phyloP scores from a whole-genome alignment of 2,329 filamentous ascomycete species.

The Torrubiellomyces zombiae region DNA sequence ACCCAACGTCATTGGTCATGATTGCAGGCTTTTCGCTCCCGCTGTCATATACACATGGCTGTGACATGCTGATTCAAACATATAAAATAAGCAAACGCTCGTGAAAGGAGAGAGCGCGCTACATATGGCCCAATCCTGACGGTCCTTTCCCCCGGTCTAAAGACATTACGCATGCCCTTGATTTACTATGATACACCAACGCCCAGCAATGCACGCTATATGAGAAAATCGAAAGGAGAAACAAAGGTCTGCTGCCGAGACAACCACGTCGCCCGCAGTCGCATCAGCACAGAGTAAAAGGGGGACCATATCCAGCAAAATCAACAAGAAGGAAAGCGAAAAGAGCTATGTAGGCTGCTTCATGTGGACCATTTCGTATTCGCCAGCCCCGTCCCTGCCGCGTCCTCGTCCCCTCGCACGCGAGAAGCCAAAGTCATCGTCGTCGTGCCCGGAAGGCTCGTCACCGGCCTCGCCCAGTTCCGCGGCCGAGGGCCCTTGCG shows the following conservation, averaged over 20 bases:
- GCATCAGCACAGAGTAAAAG: too few species aligned
- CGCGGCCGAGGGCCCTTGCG: conserved; percentile 5
- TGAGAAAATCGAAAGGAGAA: conserved; percentile 5
- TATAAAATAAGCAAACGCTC: too few species aligned
- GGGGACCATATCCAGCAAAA: too few species aligned
- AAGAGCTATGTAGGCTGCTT: conserved; percentile 12
- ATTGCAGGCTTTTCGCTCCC: too few species aligned
- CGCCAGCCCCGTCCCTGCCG: conserved; percentile 35
- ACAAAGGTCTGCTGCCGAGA: not conserved
- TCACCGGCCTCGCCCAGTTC: conserved; percentile 9
- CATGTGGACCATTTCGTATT: conserved; percentile 50
- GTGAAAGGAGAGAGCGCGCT: too few species aligned
- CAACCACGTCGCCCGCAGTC: too few species aligned
- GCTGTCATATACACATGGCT: too few species aligned
- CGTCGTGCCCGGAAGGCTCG: conserved; percentile 22
- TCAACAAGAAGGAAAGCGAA: not conserved
- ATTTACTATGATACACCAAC: conserved; percentile 9
- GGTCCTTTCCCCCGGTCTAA: too few species aligned
- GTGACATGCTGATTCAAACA: too few species aligned
- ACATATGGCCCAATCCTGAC: too few species aligned
- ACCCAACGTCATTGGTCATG: too few species aligned
- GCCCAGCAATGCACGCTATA: conserved; percentile 18
- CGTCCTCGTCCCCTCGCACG: conserved; percentile 34
- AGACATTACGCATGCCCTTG: too few species aligned
- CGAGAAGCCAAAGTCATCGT: conserved; percentile 20